Percentiles rank a stretch among this genome's conserved stretches.
Evolutionary conservation across 2,329 filamentous ascomycete genomes (phyloP).

Genomic region (Sphaceloma murrayae): DNA sequence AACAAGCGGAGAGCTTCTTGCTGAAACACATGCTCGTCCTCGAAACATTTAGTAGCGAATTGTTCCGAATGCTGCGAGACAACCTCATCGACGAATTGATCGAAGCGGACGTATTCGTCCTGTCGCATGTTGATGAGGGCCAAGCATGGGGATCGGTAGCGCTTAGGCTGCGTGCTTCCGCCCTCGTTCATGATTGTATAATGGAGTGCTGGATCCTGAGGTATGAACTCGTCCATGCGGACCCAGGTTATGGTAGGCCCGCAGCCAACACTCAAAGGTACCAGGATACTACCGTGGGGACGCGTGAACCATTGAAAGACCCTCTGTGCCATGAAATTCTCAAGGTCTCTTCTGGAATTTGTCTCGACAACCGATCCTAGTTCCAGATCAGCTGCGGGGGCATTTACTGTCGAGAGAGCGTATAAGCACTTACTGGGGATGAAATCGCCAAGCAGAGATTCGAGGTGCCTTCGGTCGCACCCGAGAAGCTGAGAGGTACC

Average conservation of each 20-base stretch:
- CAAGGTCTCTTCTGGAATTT: background rate
- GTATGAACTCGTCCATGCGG: conserved; percentile 39
- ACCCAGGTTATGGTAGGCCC: conserved; percentile 35
- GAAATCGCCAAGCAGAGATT: background rate
- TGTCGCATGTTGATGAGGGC: conserved; percentile 38
- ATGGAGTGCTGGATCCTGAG: conserved; percentile 32
- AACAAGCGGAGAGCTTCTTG: conserved; percentile 36
- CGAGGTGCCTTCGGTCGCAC: conserved; percentile 6
- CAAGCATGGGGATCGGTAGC: conserved; percentile 38
- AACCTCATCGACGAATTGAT: conserved; percentile 37
- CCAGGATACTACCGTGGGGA: background rate
- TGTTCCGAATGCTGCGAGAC: conserved; percentile 33
- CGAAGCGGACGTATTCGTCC: conserved; percentile 36
- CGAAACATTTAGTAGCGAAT: conserved; percentile 36
- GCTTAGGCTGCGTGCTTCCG: conserved; percentile 22
- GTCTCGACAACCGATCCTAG: background rate
- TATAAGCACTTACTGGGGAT: background rate
- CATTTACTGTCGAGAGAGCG: background rate
- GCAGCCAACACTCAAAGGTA: conserved; percentile 25
- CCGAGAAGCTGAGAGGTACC: background rate
- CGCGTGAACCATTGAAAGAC: background rate
- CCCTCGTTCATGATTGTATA: conserved; percentile 27
- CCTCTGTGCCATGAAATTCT: background rate
- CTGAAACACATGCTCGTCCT: conserved; percentile 33
- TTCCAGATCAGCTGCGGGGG: background rate